Evolutionary conservation across 495 filamentous ascomycete species (phyloP).

Genomic region (Chaetomium cochliodes): DNA sequence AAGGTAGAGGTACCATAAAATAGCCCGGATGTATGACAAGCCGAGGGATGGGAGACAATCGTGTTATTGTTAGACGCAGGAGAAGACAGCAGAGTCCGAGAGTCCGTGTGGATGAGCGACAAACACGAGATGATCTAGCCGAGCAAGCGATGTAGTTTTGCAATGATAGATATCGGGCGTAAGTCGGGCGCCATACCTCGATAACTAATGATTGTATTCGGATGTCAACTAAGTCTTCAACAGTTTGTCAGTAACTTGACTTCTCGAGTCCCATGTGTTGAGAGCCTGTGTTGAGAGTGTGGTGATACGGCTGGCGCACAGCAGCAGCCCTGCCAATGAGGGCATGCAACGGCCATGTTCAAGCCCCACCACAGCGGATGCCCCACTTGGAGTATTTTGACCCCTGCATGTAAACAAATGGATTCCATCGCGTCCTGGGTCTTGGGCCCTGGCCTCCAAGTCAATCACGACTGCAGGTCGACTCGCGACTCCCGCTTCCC

Average conservation of each 20-base stretch:
- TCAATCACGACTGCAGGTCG: constrained; percentile 13
- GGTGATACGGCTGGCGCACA: neutral
- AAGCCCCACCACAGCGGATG: constrained; percentile 9
- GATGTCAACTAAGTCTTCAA: neutral
- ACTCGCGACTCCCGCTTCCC: constrained; percentile 18
- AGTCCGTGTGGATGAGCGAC: neutral
- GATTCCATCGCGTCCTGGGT: constrained; percentile 23
- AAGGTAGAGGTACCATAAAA: neutral
- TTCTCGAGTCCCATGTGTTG: too few species aligned
- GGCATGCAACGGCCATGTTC: neutral
- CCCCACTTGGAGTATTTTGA: constrained; percentile 24
- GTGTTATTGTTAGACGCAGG: neutral
- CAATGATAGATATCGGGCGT: neutral
- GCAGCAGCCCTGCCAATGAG: neutral
- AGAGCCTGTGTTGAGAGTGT: too few species aligned
- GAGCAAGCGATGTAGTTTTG: neutral
- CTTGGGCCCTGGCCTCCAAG: constrained; percentile 5
- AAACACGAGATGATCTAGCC: neutral
- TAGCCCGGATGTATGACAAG: neutral
- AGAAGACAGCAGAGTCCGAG: neutral
- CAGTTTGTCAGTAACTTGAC: too few species aligned
- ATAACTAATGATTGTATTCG: neutral
- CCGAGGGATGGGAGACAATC: neutral
- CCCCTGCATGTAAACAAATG: constrained; percentile 30
- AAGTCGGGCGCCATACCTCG: neutral